A percentile compares a stretch with the other conserved stretches of the same genome.
phyloP scores from a whole-genome alignment of 495 filamentous ascomycete species.

The Aspergillus coremiiformis region DNA sequence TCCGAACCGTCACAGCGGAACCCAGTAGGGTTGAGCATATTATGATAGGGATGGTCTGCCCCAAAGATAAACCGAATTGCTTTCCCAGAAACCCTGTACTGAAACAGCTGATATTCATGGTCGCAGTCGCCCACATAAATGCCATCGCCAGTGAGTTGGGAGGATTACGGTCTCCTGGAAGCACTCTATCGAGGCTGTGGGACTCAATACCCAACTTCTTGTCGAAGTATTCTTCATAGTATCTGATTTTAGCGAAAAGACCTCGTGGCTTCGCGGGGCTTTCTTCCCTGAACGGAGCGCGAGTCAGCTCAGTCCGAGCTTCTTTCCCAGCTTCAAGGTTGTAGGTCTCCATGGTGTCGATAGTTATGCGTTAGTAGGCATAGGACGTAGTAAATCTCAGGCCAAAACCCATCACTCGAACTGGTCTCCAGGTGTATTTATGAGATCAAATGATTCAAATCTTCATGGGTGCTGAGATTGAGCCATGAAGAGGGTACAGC shows the following conservation, averaged over 20 bases:
- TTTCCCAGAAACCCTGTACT: constrained; percentile 30
- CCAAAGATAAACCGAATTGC: constrained; percentile 30
- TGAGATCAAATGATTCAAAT: neutral
- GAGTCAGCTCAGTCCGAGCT: constrained; percentile 44
- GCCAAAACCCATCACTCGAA: neutral
- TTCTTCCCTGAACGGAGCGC: constrained; percentile 14
- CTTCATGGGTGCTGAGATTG: neutral
- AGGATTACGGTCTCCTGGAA: constrained; percentile 35
- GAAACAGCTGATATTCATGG: constrained; percentile 51
- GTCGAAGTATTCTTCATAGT: constrained; percentile 43
- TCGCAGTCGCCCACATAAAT: constrained; percentile 45
- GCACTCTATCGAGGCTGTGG: constrained; percentile 43
- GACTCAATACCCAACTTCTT: constrained; percentile 48
- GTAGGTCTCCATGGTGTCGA: constrained; percentile 36
- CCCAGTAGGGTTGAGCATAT: constrained; percentile 33
- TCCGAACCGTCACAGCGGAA: constrained; percentile 39
- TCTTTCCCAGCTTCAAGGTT: constrained; percentile 41
- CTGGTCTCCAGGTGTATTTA: neutral
- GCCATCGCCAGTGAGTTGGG: constrained; percentile 37
- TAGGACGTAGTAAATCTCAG: neutral
- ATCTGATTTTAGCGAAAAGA: constrained; percentile 30
- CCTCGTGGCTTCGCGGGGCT: constrained; percentile 11
- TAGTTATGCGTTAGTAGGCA: neutral
- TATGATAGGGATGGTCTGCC: constrained; percentile 27
- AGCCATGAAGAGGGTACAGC: neutral